These are phyloP conservation scores for Torulaspora gathmanii DNA, from an alignment of 805 yeast genomes.

Conservation along the genomic window DNA sequence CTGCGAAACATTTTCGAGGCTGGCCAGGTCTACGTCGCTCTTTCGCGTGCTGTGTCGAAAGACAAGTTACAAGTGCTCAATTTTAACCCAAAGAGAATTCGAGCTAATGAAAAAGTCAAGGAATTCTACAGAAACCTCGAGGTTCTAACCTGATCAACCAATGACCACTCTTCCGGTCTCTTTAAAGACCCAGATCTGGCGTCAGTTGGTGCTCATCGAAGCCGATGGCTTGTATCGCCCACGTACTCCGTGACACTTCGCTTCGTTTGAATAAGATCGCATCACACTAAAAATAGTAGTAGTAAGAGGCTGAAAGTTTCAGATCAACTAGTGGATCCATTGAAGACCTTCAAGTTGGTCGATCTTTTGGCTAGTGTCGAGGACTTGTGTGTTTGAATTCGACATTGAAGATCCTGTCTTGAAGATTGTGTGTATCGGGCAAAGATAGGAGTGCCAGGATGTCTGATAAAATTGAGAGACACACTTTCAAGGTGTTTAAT, in stretches of 20 bases:
- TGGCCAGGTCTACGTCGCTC: constrained; percentile 81
- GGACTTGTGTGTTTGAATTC: no score
- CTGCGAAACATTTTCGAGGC: constrained; percentile 63
- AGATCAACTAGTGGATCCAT: neutral
- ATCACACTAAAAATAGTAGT: constrained; percentile 8
- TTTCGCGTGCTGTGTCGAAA: constrained; percentile 69
- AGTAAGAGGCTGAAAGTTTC: constrained; percentile 2
- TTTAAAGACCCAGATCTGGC: no score
- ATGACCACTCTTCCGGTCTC: no score
- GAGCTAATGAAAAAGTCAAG: constrained; percentile 56
- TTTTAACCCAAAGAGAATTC: constrained; percentile 54
- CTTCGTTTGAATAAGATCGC: neutral
- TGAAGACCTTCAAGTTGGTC: neutral
- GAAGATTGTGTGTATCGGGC: neutral
- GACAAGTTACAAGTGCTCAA: constrained; percentile 62
- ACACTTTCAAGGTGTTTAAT: constrained; percentile 63
- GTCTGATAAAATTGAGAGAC: constrained; percentile 38
- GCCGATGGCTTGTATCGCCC: neutral
- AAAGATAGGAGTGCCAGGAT: constrained; percentile 9
- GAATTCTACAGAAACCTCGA: constrained; percentile 52
- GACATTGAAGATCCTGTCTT: neutral
- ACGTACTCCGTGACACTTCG: constrained; percentile 1
- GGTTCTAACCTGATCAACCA: constrained; percentile 10
- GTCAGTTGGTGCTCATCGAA: no score
- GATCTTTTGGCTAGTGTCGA: no score